Evolutionary conservation across 2,329 filamentous ascomycete genomes (phyloP).

Genomic region (Microdochium paspali): DNA sequence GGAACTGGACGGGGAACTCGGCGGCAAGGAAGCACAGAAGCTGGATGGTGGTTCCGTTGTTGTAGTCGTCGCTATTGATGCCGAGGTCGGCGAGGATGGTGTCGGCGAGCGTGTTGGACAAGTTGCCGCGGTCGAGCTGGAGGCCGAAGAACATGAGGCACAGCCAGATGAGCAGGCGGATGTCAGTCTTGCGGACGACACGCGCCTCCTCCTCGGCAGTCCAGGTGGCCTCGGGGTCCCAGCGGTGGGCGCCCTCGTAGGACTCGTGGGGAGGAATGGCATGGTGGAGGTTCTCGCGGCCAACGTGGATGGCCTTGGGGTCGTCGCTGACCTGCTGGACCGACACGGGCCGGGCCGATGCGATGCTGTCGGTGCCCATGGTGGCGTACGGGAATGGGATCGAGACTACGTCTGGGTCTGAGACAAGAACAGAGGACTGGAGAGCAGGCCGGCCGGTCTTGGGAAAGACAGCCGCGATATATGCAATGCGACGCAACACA

Average conservation of each 20-base stretch:
- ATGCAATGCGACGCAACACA: no score
- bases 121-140: slow-evolving; percentile 54
- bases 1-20: slow-evolving; percentile 48
- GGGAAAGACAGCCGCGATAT: background rate
- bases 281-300: slow-evolving; percentile 25
- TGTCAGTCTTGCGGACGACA: slow-evolving; percentile 43
- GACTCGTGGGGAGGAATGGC: slow-evolving; percentile 18
- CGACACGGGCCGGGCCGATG: slow-evolving; percentile 8
- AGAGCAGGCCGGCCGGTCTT: background rate
- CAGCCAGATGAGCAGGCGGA: slow-evolving; percentile 28
- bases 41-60: slow-evolving; percentile 48
- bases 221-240: slow-evolving; percentile 35
- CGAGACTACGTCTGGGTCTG: background rate
- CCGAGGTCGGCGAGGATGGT: slow-evolving; percentile 46
- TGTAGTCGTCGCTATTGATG: slow-evolving; percentile 42
- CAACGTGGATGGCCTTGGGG: slow-evolving; percentile 17
- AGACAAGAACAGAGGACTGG: background rate
- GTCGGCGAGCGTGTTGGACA: slow-evolving; percentile 53
- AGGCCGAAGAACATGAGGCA: slow-evolving; percentile 51
- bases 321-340: slow-evolving; percentile 12
- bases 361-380: slow-evolving; percentile 6
- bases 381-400: background rate
- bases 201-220: slow-evolving; percentile 44
- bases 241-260: slow-evolving; percentile 32
- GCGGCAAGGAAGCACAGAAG: slow-evolving; percentile 42